phyloP scores from a whole-genome alignment of 2,329 filamentous ascomycete species.

The Ophioceras dolichostomum region DNA sequence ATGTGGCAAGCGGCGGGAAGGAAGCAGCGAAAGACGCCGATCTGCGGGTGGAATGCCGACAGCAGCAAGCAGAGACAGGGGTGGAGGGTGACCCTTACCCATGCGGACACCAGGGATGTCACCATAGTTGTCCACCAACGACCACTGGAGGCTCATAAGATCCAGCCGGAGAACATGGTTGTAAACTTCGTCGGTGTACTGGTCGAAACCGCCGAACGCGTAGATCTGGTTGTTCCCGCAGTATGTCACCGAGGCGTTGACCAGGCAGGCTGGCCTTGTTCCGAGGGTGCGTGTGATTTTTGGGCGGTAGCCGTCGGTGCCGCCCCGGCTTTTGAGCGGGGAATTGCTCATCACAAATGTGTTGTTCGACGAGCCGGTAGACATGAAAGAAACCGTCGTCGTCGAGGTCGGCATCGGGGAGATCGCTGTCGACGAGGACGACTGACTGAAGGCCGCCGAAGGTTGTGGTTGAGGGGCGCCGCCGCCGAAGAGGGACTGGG shows the following conservation, averaged over 20 bases:
- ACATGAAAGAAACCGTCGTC: neutral
- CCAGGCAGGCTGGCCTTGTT: slow-evolving; percentile 80
- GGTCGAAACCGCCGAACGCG: slow-evolving; percentile 95
- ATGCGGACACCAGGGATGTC: slow-evolving; percentile 95
- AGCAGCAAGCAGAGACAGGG: slow-evolving; percentile 5
- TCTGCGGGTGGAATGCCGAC: slow-evolving; percentile 6
- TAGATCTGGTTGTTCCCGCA: slow-evolving; percentile 96
- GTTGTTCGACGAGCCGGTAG: slow-evolving; percentile 42
- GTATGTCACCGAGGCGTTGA: slow-evolving; percentile 98
- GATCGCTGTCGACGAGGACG: neutral
- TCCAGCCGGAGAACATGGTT: slow-evolving; percentile 92
- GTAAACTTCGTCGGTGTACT: slow-evolving; percentile 98
- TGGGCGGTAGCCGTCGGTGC: slow-evolving; percentile 67
- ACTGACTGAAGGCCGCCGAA: too few relatives aligned
- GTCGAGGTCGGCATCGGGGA: neutral
- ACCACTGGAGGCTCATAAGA: slow-evolving; percentile 82
- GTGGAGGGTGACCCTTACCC: slow-evolving; percentile 43
- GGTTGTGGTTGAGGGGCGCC: too few relatives aligned
- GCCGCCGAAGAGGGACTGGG: slow-evolving; percentile 5
- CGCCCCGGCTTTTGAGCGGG: slow-evolving; percentile 53
- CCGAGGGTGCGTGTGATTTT: slow-evolving; percentile 69
- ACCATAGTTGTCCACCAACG: slow-evolving; percentile 92
- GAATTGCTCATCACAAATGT: slow-evolving; percentile 89
- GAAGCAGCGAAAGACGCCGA: slow-evolving; percentile 1
- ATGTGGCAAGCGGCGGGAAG: too few relatives aligned